Percentiles rank a stretch among this genome's conserved stretches.
Conservation (phyloP, 2,329 filamentous ascomycete species). For the Penicillium expansum region DNA sequence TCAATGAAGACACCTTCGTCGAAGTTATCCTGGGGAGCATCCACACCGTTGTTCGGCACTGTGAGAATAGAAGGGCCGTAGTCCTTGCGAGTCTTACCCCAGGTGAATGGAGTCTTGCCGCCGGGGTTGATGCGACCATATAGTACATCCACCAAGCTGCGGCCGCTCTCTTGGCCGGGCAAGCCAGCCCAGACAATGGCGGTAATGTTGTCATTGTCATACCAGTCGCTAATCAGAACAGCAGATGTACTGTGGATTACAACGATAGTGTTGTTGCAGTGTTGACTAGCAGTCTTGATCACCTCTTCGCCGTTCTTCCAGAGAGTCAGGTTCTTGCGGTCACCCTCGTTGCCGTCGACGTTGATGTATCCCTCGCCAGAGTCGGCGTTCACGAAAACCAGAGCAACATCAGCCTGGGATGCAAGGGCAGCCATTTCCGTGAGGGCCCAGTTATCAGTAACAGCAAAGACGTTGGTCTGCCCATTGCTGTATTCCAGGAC, state of each 20-base stretch:
- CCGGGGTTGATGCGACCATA: conserved; percentile 66
- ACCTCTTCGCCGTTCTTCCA: conserved; percentile 80
- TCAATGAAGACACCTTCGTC: conserved; percentile 60
- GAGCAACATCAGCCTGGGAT: conserved; percentile 52
- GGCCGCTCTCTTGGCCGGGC: conserved; percentile 72
- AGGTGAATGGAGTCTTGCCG: conserved; percentile 62
- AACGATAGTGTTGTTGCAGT: conserved; percentile 86
- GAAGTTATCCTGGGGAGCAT: conserved; percentile 59
- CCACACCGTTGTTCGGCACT: conserved; percentile 55
- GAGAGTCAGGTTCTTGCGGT: conserved; percentile 87
- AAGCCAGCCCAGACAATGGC: conserved; percentile 74
- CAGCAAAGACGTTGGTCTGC: conserved; percentile 61
- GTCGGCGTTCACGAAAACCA: conserved; percentile 88
- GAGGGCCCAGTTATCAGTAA: conserved; percentile 58
- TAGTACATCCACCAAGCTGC: conserved; percentile 69
- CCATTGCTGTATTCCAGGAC: conserved; percentile 55
- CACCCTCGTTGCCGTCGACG: conserved; percentile 79
- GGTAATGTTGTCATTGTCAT: conserved; percentile 64
- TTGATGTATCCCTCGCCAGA: conserved; percentile 83
- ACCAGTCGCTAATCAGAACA: conserved; percentile 67
- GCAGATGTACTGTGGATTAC: conserved; percentile 84
- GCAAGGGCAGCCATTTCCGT: conserved; percentile 52
- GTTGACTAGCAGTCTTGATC: conserved; percentile 73
- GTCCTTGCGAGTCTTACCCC: conserved; percentile 52
- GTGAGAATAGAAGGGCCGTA: conserved; percentile 59